A percentile compares a stretch with the other conserved stretches of the same genome.
These are phyloP conservation scores for Rhizopus microsporus DNA, from an alignment of 371 early-diverging fungal genomes.

Conservation along the genomic window DNA sequence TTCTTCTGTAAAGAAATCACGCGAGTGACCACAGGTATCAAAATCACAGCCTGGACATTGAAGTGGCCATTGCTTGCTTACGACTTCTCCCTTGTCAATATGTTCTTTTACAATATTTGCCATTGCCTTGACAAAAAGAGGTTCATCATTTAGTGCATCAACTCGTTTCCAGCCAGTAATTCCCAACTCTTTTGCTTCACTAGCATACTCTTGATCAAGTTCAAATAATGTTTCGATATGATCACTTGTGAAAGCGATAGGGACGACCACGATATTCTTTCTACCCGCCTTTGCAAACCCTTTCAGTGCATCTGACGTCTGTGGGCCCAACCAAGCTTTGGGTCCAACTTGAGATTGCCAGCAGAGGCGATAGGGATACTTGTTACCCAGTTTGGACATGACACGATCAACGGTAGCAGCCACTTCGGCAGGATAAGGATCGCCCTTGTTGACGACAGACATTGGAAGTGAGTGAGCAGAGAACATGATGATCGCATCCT, in stretches of 20 bases:
- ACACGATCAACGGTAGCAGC: conserved; percentile 89
- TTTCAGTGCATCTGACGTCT: conserved; percentile 81
- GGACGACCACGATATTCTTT: conserved; percentile 82
- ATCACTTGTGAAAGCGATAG: conserved; percentile 95
- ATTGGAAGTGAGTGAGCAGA: conserved; percentile 97
- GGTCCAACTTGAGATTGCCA: conserved; percentile 98
- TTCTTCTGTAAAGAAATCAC: conserved; percentile 58
- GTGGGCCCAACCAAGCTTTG: conserved; percentile 90
- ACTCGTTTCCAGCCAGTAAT: conserved; percentile 83
- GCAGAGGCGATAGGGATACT: conserved; percentile 89
- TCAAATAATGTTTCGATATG: conserved; percentile 97
- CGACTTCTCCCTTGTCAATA: conserved; percentile 54
- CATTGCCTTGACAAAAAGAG: conserved; percentile 85
- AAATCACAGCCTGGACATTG: conserved; percentile 85
- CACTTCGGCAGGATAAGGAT: conserved; percentile 91
- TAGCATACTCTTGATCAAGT: conserved; percentile 89
- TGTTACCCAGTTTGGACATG: conserved; percentile 67
- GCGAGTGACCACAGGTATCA: conserved; percentile 69
- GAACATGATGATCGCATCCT: conserved; percentile 82
- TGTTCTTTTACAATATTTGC: conserved; percentile 86
- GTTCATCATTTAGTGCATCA: conserved; percentile 90
- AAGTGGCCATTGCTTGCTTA: conserved; percentile 70
- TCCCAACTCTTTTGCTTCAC: conserved; percentile 82
- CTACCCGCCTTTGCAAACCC: conserved; percentile 75
- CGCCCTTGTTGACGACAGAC: conserved; percentile 88